Evolutionary conservation across 2,329 filamentous ascomycete genomes (phyloP).

Genomic region (Exophiala bonariae): DNA sequence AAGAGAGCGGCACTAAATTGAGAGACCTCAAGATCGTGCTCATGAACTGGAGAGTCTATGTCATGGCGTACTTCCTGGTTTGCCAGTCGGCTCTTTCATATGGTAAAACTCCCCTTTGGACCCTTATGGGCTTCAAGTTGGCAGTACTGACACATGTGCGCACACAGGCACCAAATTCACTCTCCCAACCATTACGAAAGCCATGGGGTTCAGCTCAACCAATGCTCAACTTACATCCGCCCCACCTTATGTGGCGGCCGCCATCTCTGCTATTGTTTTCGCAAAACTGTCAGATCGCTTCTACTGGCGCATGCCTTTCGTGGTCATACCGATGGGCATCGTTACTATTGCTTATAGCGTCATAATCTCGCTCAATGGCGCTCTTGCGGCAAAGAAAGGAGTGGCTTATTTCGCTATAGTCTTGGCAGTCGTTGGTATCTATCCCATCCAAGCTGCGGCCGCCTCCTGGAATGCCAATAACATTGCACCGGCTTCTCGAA

Average conservation of each 20-base stretch:
- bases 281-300: slow-evolving; percentile 33
- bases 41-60: slow-evolving; percentile 49
- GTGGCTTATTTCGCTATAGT: slow-evolving; percentile 29
- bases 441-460: slow-evolving; percentile 30
- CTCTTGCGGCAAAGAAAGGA: slow-evolving; percentile 24
- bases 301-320: slow-evolving; percentile 34
- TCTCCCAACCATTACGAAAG: slow-evolving; percentile 72
- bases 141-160: slow-evolving; percentile 4
- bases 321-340: slow-evolving; percentile 28
- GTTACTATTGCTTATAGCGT: slow-evolving; percentile 32
- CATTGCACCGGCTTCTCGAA: slow-evolving; percentile 26
- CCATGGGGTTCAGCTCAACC: slow-evolving; percentile 59
- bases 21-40: slow-evolving; percentile 48
- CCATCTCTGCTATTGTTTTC: slow-evolving; percentile 32
- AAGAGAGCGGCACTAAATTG: slow-evolving; percentile 34
- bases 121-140: not conserved
- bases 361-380: slow-evolving; percentile 28
- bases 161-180: slow-evolving; percentile 45
- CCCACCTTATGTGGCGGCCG: slow-evolving; percentile 65
- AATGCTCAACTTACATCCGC: slow-evolving; percentile 71
- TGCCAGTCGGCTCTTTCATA: slow-evolving; percentile 18
- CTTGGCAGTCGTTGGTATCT: slow-evolving; percentile 27
- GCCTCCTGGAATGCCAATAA: slow-evolving; percentile 32
- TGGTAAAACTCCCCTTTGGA: slow-evolving; percentile 11
- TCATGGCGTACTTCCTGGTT: slow-evolving; percentile 25